Evolutionary conservation across 108 stramenopile species (phyloP).

Genomic region (Stephanodiscus minutulus): DNA sequence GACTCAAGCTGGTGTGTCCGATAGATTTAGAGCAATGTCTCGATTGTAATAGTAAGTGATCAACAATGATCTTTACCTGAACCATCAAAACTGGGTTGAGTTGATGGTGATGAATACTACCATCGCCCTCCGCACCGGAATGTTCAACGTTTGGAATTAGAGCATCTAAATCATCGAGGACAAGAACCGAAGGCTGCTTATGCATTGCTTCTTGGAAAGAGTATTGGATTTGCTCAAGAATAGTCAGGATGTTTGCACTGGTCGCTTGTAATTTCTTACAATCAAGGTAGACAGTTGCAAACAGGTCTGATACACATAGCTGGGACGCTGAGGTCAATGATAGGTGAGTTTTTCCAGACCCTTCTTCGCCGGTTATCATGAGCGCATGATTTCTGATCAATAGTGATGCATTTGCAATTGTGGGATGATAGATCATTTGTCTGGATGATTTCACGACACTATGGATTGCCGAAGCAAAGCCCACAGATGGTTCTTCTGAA

Average conservation of each 20-base stretch:
- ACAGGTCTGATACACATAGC: conserved; percentile 22
- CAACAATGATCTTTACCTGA: conserved; percentile 75
- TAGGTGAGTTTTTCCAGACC: conserved; percentile 78
- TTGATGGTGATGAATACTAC: conserved; percentile 56
- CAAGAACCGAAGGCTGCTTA: conserved; percentile 47
- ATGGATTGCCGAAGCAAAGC: conserved; percentile 27
- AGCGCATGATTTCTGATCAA: too few species aligned
- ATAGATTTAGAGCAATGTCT: background rate
- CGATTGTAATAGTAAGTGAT: conserved; percentile 53
- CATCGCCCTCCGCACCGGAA: conserved; percentile 38
- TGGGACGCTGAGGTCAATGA: conserved; percentile 55
- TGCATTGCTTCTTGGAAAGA: conserved; percentile 15
- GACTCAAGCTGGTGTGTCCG: background rate
- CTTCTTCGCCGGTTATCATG: conserved; percentile 55
- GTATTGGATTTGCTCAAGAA: conserved; percentile 20
- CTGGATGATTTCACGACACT: background rate
- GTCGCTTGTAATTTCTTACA: conserved; percentile 69
- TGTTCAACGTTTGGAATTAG: conserved; percentile 65
- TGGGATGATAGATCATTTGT: conserved; percentile 7
- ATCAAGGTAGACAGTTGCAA: conserved; percentile 65
- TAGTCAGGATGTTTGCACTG: conserved; percentile 21
- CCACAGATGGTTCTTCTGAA: conserved; percentile 5
- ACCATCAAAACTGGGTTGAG: conserved; percentile 63
- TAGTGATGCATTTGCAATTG: conserved; percentile 16
- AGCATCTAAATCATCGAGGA: conserved; percentile 80